Evolutionary conservation across 228 moss, liverwort and hornwort genomes (phyloP).

Genomic region (Sphagnum magellanicum): DNA sequence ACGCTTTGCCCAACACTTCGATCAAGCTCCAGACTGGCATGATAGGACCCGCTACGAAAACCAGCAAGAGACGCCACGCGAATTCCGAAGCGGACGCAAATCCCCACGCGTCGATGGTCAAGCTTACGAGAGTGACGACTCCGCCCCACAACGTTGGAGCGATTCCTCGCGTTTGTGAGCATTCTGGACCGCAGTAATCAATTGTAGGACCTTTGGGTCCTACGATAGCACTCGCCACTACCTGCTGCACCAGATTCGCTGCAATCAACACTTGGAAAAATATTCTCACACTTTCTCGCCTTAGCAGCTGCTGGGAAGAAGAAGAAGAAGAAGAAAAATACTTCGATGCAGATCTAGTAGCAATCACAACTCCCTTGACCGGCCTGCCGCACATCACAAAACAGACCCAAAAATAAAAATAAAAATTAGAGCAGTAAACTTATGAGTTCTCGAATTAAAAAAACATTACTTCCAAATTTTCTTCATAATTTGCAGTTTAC

Average conservation of each 20-base stretch:
- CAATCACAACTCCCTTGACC: background rate
- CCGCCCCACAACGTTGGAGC: conserved; percentile 47
- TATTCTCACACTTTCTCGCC: background rate
- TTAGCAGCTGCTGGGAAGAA: no score
- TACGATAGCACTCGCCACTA: background rate
- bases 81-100: conserved; percentile 47
- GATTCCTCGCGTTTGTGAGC: conserved; percentile 41
- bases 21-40: conserved; percentile 61
- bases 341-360: no score
- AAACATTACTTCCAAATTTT: background rate
- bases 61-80: conserved; percentile 42
- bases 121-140: conserved; percentile 29
- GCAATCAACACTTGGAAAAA: background rate
- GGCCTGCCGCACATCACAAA: conserved; percentile 14
- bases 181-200: conserved; percentile 7
- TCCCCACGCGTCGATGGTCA: conserved; percentile 54
- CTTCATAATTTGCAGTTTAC: background rate
- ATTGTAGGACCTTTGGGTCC: background rate
- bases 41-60: conserved; percentile 50
- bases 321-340: no score
- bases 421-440: conserved; percentile 3
- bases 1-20: conserved; percentile 45
- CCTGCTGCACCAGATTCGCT: conserved; percentile 1
- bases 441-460: background rate
- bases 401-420: conserved; percentile 9